These are phyloP conservation scores for Lepiota venenata DNA, from an alignment of 768 basidiomycete species.

Conservation along the genomic window DNA sequence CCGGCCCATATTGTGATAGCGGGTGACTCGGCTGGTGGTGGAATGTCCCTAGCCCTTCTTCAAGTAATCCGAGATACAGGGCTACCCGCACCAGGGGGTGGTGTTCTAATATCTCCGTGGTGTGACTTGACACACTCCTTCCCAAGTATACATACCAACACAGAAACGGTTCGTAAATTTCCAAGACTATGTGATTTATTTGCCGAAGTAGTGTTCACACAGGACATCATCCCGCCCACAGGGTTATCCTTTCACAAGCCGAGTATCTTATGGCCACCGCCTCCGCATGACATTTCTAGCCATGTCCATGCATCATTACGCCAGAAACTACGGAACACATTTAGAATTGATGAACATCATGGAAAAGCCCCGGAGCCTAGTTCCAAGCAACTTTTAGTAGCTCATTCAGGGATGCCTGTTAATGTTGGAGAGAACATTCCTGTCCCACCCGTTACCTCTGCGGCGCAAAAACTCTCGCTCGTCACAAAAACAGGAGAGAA, in stretches of 20 bases:
- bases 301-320: slow-evolving; percentile 58
- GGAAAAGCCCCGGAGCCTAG: slow-evolving; percentile 14
- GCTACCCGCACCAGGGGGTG: slow-evolving; percentile 83
- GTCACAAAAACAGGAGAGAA: slow-evolving; percentile 46
- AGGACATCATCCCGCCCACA: slow-evolving; percentile 81
- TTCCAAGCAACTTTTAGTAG: not conserved
- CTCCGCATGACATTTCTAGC: slow-evolving; percentile 55
- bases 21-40: slow-evolving; percentile 94
- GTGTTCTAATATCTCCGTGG: slow-evolving; percentile 90
- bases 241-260: slow-evolving; percentile 80
- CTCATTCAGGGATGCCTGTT: slow-evolving; percentile 26
- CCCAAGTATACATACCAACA: slow-evolving; percentile 83
- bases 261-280: slow-evolving; percentile 77
- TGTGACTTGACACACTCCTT: slow-evolving; percentile 92
- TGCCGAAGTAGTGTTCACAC: not conserved
- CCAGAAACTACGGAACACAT: slow-evolving; percentile 54
- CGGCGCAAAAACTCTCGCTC: slow-evolving; percentile 43
- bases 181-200: not conserved
- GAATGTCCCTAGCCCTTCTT: slow-evolving; percentile 76
- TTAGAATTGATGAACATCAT: slow-evolving; percentile 30
- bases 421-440: slow-evolving; percentile 48
- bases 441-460: slow-evolving; percentile 34
- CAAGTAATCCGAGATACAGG: slow-evolving; percentile 84
- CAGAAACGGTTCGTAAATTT: slow-evolving; percentile 57
- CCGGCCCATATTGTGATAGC: slow-evolving; percentile 82